These are phyloP conservation scores for Rubia occidens DNA, from an alignment of 305 asterid species.

Conservation along the genomic window DNA sequence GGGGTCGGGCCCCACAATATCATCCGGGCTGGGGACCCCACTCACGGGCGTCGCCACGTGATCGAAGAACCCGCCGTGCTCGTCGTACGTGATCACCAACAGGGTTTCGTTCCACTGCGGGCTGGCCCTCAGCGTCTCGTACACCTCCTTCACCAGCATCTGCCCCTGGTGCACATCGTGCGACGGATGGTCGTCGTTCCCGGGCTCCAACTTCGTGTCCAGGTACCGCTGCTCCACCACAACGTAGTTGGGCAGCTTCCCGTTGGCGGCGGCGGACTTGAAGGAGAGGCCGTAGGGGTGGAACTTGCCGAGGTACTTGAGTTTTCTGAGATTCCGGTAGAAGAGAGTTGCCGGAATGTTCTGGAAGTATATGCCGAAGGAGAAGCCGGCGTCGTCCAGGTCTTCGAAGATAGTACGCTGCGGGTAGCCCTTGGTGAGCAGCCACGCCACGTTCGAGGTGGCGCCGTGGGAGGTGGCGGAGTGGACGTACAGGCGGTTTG, in stretches of 20 bases:
- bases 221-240: conserved; percentile 85
- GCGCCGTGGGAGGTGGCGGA: conserved; percentile 92
- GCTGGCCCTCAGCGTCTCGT: conserved; percentile 59
- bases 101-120: conserved; percentile 83
- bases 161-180: conserved; percentile 82
- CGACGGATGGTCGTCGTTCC: conserved; percentile 82
- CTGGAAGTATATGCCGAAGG: conserved; percentile 69
- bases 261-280: conserved; percentile 47
- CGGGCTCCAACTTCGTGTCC: conserved; percentile 58
- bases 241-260: conserved; percentile 52
- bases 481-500: conserved; percentile 87
- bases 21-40: conserved; percentile 79
- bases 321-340: conserved; percentile 46
- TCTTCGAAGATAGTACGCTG: conserved; percentile 85
- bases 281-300: conserved; percentile 46
- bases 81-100: conserved; percentile 64
- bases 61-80: conserved; percentile 77
- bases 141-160: conserved; percentile 80
- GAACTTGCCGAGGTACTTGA: conserved; percentile 48
- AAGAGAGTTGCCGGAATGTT: conserved; percentile 77
- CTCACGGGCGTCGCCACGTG: conserved; percentile 61
- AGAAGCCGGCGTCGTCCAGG: conserved; percentile 40
- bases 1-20: conserved; percentile 60
- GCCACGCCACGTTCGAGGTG: conserved; percentile 48
- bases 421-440: conserved; percentile 56